Conservation (phyloP, 1,284 basidiomycete genomes). For the Xerocomus nothofagi region DNA sequence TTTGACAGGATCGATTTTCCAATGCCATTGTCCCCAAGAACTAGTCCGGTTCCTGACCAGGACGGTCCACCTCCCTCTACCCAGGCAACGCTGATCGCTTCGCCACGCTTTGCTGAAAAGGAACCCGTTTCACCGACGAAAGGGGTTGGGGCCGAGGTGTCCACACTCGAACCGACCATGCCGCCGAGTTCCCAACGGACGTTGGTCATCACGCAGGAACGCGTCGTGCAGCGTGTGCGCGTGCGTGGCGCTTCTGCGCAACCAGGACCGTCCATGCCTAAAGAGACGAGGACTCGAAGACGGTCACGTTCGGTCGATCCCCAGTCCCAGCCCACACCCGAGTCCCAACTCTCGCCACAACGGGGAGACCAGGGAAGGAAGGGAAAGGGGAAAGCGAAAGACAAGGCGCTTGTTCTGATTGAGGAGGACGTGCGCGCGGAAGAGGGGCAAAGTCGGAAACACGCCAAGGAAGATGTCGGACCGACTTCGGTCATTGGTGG, state of each 20-base stretch:
- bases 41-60: background rate
- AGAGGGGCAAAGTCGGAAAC: background rate
- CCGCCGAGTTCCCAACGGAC: constrained; percentile 16
- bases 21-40: constrained; percentile 1
- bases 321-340: background rate
- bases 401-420: constrained; percentile 1
- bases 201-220: constrained; percentile 3
- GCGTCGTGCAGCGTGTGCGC: constrained; percentile 1
- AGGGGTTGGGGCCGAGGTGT: background rate
- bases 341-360: background rate
- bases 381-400: constrained; percentile 13
- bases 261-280: constrained; percentile 12
- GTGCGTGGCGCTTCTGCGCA: constrained; percentile 14
- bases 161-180: background rate
- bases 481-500: background rate
- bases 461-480: background rate
- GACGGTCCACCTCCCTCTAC: constrained; percentile 17
- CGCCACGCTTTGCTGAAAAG: constrained; percentile 15
- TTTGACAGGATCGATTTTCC: constrained; percentile 5
- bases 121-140: background rate
- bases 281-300: background rate
- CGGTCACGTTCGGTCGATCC: constrained; percentile 25
- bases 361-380: background rate
- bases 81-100: constrained; percentile 27
- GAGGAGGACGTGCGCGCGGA: constrained; percentile 10